Evolutionary conservation across 2,329 filamentous ascomycete genomes (phyloP), one percentile per base, ranked within the genome.

Genomic region (Colletotrichum agaves): DNA sequence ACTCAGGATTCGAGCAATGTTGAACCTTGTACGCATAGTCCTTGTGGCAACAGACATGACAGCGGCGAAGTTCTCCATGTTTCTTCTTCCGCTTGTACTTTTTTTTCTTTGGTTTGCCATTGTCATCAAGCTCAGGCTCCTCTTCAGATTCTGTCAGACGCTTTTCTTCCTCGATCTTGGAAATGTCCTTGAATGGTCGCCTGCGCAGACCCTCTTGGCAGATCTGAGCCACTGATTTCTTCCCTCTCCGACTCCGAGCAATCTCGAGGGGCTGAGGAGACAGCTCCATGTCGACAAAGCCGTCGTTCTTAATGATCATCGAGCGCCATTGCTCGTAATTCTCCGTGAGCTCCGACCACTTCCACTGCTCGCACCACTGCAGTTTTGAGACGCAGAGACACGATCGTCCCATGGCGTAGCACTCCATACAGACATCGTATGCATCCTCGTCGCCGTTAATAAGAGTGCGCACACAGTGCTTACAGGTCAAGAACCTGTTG

Each of bases 381-480:
- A 97, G 86, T 11, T 89, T 90, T 3, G 94, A 97, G 57, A 97
- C 87, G 75, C 96, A 99, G 3, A 88, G 88, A 76, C 96, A 99
- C 50, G 94, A 97, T 58, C 96, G 89, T 21, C 96, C 96, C 92
- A 98, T 97, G n/a, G 90, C 92, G 75, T 97, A 99, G 76, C 96
- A 99, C 73, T 99, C 96, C 92, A 99, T 94, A 75, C 96, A 99
- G 21, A 99, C 86, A 77, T 99, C 96, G 76, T 98, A 99, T 0
- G 93, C 93, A 75, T 98, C 93, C 62, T 93, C 91, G 15, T 86
- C 88, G 35, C 89, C 92, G 67, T 87, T 86, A 11, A 87, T 82
- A 19, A 93, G 83, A 55, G 85, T 83, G 39, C 90, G 85, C 50
- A 93, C 87, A 77, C 96, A 99, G 60, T 90, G 87, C 66, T 93